phyloP scores from a whole-genome alignment of 2,329 filamentous ascomycete genomes.

The Chaetomiaceae sp. region DNA sequence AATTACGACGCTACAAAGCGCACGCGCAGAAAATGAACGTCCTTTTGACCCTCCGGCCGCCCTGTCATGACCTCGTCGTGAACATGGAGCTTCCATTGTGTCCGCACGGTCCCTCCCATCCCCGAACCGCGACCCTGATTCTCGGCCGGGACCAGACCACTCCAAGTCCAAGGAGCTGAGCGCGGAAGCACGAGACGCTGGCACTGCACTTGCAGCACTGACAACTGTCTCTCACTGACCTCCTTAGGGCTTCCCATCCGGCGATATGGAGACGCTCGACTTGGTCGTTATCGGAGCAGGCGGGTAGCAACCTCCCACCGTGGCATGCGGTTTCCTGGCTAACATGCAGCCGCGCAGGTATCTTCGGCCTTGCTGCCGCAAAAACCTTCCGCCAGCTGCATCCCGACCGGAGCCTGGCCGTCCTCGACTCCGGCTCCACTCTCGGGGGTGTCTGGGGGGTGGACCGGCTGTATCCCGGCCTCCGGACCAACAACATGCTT shows the following conservation, averaged over 20 bases:
- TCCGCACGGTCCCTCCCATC: too few species aligned
- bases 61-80: too few species aligned
- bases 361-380: conserved; percentile 50
- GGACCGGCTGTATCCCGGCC: conserved; percentile 58
- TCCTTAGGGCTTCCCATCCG: too few species aligned
- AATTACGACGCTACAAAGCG: too few species aligned
- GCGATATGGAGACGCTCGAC: conserved; percentile 41
- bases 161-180: too few species aligned
- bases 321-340: neutral
- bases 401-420: conserved; percentile 47
- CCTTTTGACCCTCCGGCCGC: too few species aligned
- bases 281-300: conserved; percentile 48
- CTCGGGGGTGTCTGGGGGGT: conserved; percentile 66
- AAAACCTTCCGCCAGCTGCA: conserved; percentile 56
- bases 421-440: conserved; percentile 52
- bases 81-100: too few species aligned
- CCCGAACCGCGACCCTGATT: too few species aligned
- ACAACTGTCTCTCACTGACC: neutral
- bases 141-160: too few species aligned
- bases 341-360: conserved; percentile 16
- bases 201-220: neutral
- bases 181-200: too few species aligned
- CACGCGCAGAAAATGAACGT: too few species aligned
- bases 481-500: conserved; percentile 68
- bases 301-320: conserved; percentile 28